Base-by-base conservation (phyloP, 176 grass and related monocot genomes). In the Pontederia crassipes region DNA sequence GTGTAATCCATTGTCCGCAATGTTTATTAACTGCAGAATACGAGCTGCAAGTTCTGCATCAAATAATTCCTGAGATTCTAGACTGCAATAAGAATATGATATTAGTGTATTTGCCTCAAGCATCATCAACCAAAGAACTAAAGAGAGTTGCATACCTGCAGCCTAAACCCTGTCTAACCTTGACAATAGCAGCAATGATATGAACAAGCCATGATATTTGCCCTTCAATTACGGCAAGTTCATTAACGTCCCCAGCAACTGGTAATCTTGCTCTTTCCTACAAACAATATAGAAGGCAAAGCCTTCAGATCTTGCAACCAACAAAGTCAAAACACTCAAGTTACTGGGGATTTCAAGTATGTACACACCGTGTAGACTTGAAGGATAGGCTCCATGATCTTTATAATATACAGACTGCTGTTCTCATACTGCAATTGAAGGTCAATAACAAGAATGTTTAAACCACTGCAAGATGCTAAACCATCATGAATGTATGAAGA, bases 351-450 rank as follows among this genome's bases (percentile, higher is more conserved):
- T 72, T 48, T 78, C 70, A 54, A 77, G 40, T 60, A 75, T 10
- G 59, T 68, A 68, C 74, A 80, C 89, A 98, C 94, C 74, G 94
- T 98, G 75, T 98, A 98, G 79, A 79, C 94, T 77, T 93, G 94
- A 51, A 98, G 82, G 83, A 98, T 87, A 85, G 94, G 94, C 76
- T 98, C 94, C 85, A 98, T 79, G 55, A 98, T 93, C 46, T 98
- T 98, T 76, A 98, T 89, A 72, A 98, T 98, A 74, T 83, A 89
- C 28, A 89, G 45, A 60, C 94, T 98, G 68, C 83, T 89, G 51
- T 69, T 89, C 86, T 86, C 79, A 70, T 98, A 98, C 94, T 98
- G 88, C 77, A 89, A 72, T 47, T 65, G 71, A 70, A 29, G 52
- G 45, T 68, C 80, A 66, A 57, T 75, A 74, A 72, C 32, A 40